Evolutionary conservation across 2,329 filamentous ascomycete genomes (phyloP).

Genomic region (Dothidotthia symphoricarpi): DNA sequence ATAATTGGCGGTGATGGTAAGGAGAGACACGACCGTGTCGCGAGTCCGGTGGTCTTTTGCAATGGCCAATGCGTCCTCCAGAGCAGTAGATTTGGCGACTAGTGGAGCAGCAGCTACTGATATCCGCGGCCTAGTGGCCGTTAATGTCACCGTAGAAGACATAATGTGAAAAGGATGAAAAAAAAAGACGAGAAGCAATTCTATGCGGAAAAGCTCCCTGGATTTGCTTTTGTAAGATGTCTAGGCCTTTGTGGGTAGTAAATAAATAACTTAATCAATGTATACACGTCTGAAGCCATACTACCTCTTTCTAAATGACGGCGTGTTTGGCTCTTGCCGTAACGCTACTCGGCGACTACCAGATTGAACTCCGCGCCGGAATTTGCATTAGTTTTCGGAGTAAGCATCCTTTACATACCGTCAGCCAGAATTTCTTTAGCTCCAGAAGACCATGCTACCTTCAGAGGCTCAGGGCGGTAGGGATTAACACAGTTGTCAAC

Average conservation of each 20-base stretch:
- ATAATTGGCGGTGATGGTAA: constrained; percentile 1
- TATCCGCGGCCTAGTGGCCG: not conserved
- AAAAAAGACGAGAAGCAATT: constrained; percentile 1
- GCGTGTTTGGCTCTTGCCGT: not conserved
- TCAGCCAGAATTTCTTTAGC: not conserved
- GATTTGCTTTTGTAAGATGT: not conserved
- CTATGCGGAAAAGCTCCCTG: constrained; percentile 1
- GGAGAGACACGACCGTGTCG: not conserved
- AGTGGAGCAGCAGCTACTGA: not conserved
- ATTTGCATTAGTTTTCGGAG: not conserved
- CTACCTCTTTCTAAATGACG: too few species aligned
- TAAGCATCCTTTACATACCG: not conserved
- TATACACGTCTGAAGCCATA: not conserved
- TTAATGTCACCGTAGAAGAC: not conserved
- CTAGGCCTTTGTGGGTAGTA: constrained; percentile 1
- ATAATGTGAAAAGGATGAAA: constrained; percentile 1
- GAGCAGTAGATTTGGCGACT: not conserved
- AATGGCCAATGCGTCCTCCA: constrained; percentile 1
- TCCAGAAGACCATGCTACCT: not conserved
- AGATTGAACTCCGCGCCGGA: not conserved
- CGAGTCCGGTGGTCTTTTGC: not conserved
- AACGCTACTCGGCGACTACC: not conserved
- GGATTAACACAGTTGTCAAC: too few species aligned
- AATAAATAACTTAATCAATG: not conserved
- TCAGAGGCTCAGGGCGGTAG: not conserved